Base-by-base conservation (phyloP, 371 early-diverging fungal genomes). In the Dinochytrium kinnereticum region DNA sequence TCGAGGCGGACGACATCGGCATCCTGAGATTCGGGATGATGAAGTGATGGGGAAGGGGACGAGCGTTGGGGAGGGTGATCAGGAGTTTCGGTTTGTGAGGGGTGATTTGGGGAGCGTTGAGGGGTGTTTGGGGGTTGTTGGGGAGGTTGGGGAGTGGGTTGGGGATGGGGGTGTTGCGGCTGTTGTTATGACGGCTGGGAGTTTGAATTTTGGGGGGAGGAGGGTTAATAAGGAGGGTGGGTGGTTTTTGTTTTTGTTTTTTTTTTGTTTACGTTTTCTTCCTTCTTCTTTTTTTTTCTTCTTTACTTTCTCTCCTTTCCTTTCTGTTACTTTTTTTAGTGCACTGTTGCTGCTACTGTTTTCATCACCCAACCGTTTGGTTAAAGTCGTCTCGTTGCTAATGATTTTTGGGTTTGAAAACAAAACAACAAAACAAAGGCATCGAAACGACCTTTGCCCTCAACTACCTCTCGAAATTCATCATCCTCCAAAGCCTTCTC, bases 381-480 rank as follows among this genome's bases (percentile, higher is more conserved):
- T n/a, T n/a, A n/a, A n/a, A n/a, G n/a, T n/a, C n/a, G n/a, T n/a
- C n/a, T n/a, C n/a, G n/a, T n/a, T n/a, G n/a, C 49, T 49, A 49
- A 49, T 49, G n/a, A 3, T 3, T 15, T 59, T 13, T 1, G 26
- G 37, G 30, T 28, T 26, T 30, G 1, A 15, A 10, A n/a, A 19
- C 55, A 13, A 10, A 15, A 51, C 31, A 15, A n/a, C 44, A 0
- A 1, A 7, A 2, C n/a, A 44, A n/a, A 73, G 73, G 73, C 26
- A 33, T 80, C 55, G 77, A 80, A 49, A 26, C 36, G 28, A 77
- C 80, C 0, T 71, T 80, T 67, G 80, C 80, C 28, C 39, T 72
- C n/a, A 80, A 80, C 69, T 77, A 69, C 57, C 76, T 80, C 0
- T 75, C 75, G 36, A 71, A 77, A 36, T 75, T 75, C 50, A 53